Conservation (phyloP, 495 filamentous ascomycete species). For the Tricharina praecox region DNA sequence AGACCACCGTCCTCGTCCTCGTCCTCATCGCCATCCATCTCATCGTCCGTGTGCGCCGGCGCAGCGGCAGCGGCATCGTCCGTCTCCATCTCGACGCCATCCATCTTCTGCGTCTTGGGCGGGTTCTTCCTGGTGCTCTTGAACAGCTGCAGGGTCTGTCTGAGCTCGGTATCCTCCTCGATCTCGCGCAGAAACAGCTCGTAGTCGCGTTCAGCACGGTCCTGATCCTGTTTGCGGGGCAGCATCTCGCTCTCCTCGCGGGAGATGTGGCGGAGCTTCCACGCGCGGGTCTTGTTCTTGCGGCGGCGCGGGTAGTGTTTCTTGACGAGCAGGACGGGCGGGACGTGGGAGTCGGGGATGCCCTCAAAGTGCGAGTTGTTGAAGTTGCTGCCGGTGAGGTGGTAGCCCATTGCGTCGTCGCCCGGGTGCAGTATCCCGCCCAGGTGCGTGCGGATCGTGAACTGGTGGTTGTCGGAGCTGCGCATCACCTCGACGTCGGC, state of each 20-base stretch:
- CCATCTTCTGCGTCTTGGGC: conserved; percentile 29
- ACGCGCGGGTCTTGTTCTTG: conserved; percentile 65
- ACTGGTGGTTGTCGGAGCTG: conserved; percentile 70
- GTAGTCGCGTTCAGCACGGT: conserved; percentile 73
- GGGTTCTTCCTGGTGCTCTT: conserved; percentile 41
- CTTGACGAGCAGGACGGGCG: conserved; percentile 90
- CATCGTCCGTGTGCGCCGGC: conserved; percentile 35
- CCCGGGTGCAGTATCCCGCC: conserved; percentile 74
- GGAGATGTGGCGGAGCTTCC: conserved; percentile 86
- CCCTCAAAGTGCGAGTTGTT: conserved; percentile 74
- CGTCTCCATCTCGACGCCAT: conserved; percentile 28
- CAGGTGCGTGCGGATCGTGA: conserved; percentile 77
- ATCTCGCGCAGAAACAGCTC: conserved; percentile 95
- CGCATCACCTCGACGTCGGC: conserved; percentile 76
- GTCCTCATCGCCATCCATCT: conserved; percentile 47
- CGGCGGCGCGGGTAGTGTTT: conserved; percentile 79
- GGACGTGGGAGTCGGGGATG: conserved; percentile 58
- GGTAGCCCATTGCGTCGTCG: conserved; percentile 83
- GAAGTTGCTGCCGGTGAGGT: conserved; percentile 72
- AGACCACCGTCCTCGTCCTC: conserved; percentile 39
- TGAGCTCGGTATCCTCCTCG: conserved; percentile 82
- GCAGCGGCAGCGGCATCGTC: conserved; percentile 19
- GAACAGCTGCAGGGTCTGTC: conserved; percentile 68
- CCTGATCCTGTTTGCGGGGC: conserved; percentile 62
- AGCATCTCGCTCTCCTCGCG: conserved; percentile 69